Conservation (phyloP, 192 early-diverging fungal species). For the Coemansia sp. region DNA sequence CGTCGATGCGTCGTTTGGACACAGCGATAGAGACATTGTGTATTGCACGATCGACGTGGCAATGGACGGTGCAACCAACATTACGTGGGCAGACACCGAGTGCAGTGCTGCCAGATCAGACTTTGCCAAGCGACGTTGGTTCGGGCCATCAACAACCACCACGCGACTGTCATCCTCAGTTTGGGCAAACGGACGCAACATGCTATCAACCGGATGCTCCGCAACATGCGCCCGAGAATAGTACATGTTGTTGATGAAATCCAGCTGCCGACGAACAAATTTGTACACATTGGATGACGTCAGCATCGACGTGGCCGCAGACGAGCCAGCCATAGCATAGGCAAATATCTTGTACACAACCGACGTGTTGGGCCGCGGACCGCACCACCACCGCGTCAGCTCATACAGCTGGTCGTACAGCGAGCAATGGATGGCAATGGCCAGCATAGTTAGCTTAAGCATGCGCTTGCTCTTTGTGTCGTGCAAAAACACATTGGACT, state of each 20-base stretch:
- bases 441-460: constrained; percentile 23
- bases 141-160: not conserved
- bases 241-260: constrained; percentile 27
- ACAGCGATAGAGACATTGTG: constrained; percentile 32
- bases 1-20: constrained; percentile 29
- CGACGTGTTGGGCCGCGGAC: constrained; percentile 21
- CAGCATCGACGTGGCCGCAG: constrained; percentile 18
- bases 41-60: constrained; percentile 29
- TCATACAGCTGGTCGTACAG: constrained; percentile 26
- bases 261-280: constrained; percentile 41
- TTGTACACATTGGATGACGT: constrained; percentile 45
- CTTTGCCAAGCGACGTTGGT: constrained; percentile 6
- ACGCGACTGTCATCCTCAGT: not conserved
- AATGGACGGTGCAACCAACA: constrained; percentile 22
- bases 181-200: constrained; percentile 5
- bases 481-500: constrained; percentile 39
- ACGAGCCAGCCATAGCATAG: constrained; percentile 27
- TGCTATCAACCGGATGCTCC: not conserved
- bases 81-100: constrained; percentile 31
- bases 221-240: not conserved
- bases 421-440: constrained; percentile 20
- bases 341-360: constrained; percentile 34
- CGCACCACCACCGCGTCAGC: constrained; percentile 47
- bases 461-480: constrained; percentile 9
- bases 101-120: constrained; percentile 41